Evolutionary conservation across 176 grass and related monocot species (phyloP), one percentile per base, ranked within the genome.

Genomic region (Bothriochloa decipiens): DNA sequence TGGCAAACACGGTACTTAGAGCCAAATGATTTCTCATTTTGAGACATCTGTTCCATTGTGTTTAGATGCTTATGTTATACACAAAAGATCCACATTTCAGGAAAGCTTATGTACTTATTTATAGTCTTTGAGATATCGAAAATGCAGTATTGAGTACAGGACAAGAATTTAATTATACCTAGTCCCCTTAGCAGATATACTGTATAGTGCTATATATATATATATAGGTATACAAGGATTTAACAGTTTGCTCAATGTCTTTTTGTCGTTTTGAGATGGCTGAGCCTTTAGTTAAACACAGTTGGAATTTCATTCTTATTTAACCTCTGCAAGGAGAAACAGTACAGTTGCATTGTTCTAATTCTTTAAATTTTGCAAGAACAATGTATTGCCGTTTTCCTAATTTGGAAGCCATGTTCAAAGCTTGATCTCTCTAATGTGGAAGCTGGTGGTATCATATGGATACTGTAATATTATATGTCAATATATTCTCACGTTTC

Each of bases 151-250:
- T 32, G 29, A 32, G 29, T 32, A 12, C 20, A 45, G 14, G 53
- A 86, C 40, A 86, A 63, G 40, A 64, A 36, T 28, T 14, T 86
- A 6, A 33, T 60, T 20, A 61, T 79, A 9, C 29, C 77, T 18
- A 79, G 84, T 26, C 79, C 84, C 28, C 67, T 86, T 86, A 74
- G 71, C 8, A 16, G 36, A 72, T 42, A 58, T n/a, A 15, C 1
- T 12, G 18, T 1, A 32, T 32, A 32, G 29, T 32, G 29, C 29
- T 32, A 32, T 32, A 32, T 55, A 7, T 16, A 49, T 3, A 16
- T 20, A 57, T 22, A 4, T 41, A 5, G 22, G 6, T 12, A 1
- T 47, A n/a, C 42, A 45, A 72, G 40, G 23, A 45, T 45, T 45
- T 70, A 20, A 70, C 22, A 39, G 15, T 40, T 40, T 70, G 39